Evolutionary conservation across 1,284 basidiomycete species (phyloP), one percentile per base, ranked within the genome.

Genomic region (Tremellales sp.): DNA sequence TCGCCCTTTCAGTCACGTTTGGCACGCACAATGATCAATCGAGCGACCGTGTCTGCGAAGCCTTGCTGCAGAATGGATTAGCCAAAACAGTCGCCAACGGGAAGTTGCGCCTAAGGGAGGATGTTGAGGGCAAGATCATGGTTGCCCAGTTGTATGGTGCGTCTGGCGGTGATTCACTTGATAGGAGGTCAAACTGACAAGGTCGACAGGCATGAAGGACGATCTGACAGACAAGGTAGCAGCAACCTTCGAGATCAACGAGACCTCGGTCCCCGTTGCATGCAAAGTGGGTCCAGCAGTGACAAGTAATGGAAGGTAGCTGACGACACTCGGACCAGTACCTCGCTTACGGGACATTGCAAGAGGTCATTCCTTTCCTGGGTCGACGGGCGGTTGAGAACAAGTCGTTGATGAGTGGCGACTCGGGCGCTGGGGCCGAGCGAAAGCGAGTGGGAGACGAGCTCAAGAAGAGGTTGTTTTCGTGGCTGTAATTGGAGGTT

Each of bases 61-160:
- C 80, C 54, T 74, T 93, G 43, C 77, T 82, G 2, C 60, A 69
- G 33, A 74, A 74, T 10, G 82, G 82, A 5, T 68, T 91, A 41
- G 87, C 80, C 1, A 36, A 38, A 14, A 39, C 22, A 19, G 38
- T 40, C 18, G 31, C 27, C 31, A 38, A 40, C 40, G 52, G 52
- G 21, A 40, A 45, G 38, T 42, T 66, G 18, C 21, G 50, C 4
- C 62, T 85, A 25, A 62, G 71, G 19, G 76, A 78, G n/a, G 76
- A 75, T n/a, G 79, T 82, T 2, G 74, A 78, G 8, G 84, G 86
- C 58, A 75, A 86, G 51, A 72, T 93, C 28, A 77, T 82, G 28
- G 77, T 94, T 54, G 90, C 81, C 2, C 91, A 95, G 73, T 73
- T 95, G 16, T 91, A 85, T 61, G 91, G 90, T 84, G 59, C 47